phyloP scores from a whole-genome alignment of 2,329 filamentous ascomycete genomes.

The Aspergillus sojae region DNA sequence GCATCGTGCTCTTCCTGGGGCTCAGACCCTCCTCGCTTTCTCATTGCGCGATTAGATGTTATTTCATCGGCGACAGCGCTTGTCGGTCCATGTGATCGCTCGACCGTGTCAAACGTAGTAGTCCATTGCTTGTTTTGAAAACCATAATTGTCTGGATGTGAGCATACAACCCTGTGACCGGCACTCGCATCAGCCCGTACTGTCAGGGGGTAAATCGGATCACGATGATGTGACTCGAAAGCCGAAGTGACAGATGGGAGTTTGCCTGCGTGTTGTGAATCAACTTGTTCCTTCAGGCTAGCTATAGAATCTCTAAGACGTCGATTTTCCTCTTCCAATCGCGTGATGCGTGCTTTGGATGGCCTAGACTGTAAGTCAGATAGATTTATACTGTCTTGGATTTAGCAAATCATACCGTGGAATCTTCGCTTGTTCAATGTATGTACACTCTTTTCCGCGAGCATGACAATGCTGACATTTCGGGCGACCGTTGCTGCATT shows the following conservation, averaged over 20 bases:
- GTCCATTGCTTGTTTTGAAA: no score
- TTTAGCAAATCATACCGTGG: not conserved
- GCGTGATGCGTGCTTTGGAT: not conserved
- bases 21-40: no score
- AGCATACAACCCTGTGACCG: no score
- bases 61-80: constrained; percentile 1
- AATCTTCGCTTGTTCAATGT: not conserved
- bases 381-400: no score
- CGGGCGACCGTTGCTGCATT: constrained; percentile 1
- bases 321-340: not conserved
- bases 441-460: not conserved
- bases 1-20: not conserved
- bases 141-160: no score
- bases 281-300: not conserved
- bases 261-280: no score
- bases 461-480: not conserved
- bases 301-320: not conserved
- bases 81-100: constrained; percentile 6
- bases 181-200: no score
- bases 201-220: no score
- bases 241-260: no score
- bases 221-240: no score
- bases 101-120: not conserved
- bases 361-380: not conserved
- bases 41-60: not conserved